Conservation (phyloP, 306 rosid species). For the Rosa multiflora region DNA sequence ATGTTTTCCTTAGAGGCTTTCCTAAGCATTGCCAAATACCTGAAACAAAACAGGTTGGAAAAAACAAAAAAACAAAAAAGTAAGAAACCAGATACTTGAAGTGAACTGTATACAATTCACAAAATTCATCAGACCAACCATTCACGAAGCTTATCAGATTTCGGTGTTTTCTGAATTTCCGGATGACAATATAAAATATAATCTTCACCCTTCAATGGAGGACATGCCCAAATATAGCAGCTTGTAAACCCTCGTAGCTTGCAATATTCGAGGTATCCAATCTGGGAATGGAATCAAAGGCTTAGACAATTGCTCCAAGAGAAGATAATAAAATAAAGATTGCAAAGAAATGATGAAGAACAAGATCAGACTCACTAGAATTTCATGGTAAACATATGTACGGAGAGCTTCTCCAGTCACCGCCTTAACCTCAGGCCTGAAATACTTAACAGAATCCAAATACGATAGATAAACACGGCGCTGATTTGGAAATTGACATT, state of each 20-base stretch:
- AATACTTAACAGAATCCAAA: slow-evolving; percentile 96
- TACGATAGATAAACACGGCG: slow-evolving; percentile 97
- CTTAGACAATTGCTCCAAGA: slow-evolving; percentile 19
- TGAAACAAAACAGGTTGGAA: slow-evolving; percentile 34
- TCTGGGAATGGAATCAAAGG: slow-evolving; percentile 42
- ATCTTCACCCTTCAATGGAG: slow-evolving; percentile 99
- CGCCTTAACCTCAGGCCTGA: slow-evolving; percentile 88
- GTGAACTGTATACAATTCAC: slow-evolving; percentile 12
- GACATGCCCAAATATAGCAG: slow-evolving; percentile 99
- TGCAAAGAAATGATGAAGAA: slow-evolving; percentile 6
- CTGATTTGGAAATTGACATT: slow-evolving; percentile 85
- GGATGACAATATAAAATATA: slow-evolving; percentile 97
- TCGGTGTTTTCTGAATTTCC: slow-evolving; percentile 98
- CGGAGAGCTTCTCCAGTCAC: slow-evolving; percentile 95
- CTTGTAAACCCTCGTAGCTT: slow-evolving; percentile 93
- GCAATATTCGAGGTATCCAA: slow-evolving; percentile 97
- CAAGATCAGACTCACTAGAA: slow-evolving; percentile 53
- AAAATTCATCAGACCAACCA: slow-evolving; percentile 57
- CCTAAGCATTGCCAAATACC: slow-evolving; percentile 92
- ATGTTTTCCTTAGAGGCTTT: slow-evolving; percentile 87
- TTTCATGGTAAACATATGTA: slow-evolving; percentile 96
- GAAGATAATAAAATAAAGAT: slow-evolving; percentile 17
- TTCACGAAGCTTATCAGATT: slow-evolving; percentile 98
- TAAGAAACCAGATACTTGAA: slow-evolving; percentile 1
- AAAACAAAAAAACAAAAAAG: not conserved